Conservation (phyloP, 495 filamentous ascomycete species). For the Aspergillus bertholletiae region DNA sequence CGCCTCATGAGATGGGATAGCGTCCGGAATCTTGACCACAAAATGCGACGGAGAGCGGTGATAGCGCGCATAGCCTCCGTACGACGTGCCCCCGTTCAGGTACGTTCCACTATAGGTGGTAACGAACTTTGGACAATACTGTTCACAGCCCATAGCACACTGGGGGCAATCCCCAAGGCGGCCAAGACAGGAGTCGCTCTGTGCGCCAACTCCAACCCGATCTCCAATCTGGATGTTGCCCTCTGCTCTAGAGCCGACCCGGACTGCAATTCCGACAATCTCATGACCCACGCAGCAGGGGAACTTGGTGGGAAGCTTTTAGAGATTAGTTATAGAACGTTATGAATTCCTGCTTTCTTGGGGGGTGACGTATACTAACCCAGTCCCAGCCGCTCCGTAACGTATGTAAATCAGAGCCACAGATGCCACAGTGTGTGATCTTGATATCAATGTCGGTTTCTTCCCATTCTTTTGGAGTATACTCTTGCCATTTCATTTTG, state of each 20-base stretch:
- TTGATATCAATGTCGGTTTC: conserved; percentile 68
- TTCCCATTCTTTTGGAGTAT: conserved; percentile 75
- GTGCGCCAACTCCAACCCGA: conserved; percentile 84
- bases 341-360: no score
- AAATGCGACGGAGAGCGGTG: conserved; percentile 69
- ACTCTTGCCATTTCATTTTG: conserved; percentile 74
- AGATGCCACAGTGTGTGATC: conserved; percentile 42
- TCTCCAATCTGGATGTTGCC: conserved; percentile 73
- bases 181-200: conserved; percentile 65
- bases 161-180: conserved; percentile 61
- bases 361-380: no score
- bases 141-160: conserved; percentile 59
- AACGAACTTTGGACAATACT: conserved; percentile 63
- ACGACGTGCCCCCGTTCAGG: conserved; percentile 55
- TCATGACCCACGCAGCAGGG: conserved; percentile 81
- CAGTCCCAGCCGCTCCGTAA: conserved; percentile 72
- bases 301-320: conserved; percentile 52
- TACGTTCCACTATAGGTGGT: conserved; percentile 38
- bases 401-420: conserved; percentile 65
- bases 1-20: conserved; percentile 50
- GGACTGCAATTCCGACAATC: conserved; percentile 73
- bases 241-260: conserved; percentile 67
- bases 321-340: no score
- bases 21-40: conserved; percentile 75
- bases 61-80: conserved; percentile 71